Percentiles rank a stretch among this genome's conserved stretches.
Conservation (phyloP, 2,329 filamentous ascomycete genomes). For the Rhinocladiella similis region DNA sequence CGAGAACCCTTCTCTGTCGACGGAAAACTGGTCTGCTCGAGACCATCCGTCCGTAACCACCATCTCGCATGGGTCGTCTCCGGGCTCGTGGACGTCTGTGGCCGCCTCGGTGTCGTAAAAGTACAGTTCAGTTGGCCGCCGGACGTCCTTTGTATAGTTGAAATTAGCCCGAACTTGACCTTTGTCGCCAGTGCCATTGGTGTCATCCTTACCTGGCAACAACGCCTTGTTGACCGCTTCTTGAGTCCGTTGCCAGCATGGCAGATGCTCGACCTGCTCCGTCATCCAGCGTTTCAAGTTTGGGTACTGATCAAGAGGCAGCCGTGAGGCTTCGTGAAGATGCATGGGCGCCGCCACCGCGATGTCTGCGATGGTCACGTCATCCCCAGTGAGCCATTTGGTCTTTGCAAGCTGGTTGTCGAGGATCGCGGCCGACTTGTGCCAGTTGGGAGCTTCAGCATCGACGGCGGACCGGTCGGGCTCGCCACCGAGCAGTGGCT, state of each 20-base stretch:
- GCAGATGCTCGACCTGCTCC: conserved; percentile 38
- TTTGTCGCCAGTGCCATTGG: conserved; percentile 21
- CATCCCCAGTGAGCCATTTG: conserved; percentile 40
- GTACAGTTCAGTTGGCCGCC: conserved; percentile 39
- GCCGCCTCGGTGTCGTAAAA: conserved; percentile 42
- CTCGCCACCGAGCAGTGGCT: conserved; percentile 39
- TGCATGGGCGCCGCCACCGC: conserved; percentile 44
- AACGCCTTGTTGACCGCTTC: conserved; percentile 38
- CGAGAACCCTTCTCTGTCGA: conserved; percentile 50
- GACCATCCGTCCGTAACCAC: conserved; percentile 45
- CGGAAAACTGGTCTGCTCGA: conserved; percentile 43
- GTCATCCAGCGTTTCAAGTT: conserved; percentile 41
- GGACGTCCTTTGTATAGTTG: conserved; percentile 49
- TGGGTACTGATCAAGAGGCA: conserved; percentile 42
- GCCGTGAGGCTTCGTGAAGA: conserved; percentile 34
- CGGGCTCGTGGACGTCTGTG: conserved; percentile 43
- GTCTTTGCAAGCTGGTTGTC: conserved; percentile 39
- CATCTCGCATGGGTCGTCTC: conserved; percentile 40
- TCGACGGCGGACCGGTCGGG: conserved; percentile 40
- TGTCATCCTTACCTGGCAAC: conserved; percentile 23
- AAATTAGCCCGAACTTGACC: conserved; percentile 43
- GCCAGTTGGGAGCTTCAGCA: conserved; percentile 36
- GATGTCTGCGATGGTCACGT: conserved; percentile 44
- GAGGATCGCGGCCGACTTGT: conserved; percentile 40
- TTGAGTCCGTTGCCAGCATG: conserved; percentile 42